Evolutionary conservation across 805 yeast species (phyloP), one percentile per base, ranked within the genome.

Genomic region (Komagataella pastoris): DNA sequence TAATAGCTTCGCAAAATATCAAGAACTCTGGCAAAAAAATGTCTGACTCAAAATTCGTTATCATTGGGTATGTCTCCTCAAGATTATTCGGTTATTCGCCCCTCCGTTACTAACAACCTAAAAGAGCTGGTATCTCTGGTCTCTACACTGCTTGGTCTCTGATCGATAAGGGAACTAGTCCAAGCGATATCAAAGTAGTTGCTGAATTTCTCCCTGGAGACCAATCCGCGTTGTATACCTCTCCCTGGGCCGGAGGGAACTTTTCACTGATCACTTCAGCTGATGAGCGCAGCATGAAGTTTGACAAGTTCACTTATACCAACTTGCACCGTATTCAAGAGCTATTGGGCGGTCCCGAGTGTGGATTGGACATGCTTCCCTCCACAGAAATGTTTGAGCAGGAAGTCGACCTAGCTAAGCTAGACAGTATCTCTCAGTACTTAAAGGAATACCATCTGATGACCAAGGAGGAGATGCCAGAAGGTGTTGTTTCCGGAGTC

Each of bases 201-300:
- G 91, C 87, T 6, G 77, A 83, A 59, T 76, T 74, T 57, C 64
- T 82, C 44, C 95, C 95, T 2, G 95, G 95, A 3, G 95, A 87
- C 59, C 83, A 79, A 56, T 80, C 88, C 3, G 77, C 77, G 53
- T 71, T 77, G 49, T 87, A 83, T 63, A 81, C 95, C 1, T 83
- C 90, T 0, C 95, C 95, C 0, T 83, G 84, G 77, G 95, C 95
- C 0, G 84, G 84, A 23, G 83, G 80, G 6, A 79, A 79, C 60
- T 79, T 78, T 59, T 74, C 81, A 2, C 70, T 77, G 54, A 81
- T 83, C 48, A 75, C 86, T 0, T 85, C 81, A 2, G 72, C 74
- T 54, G 85, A 81, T 56, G 63, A 63, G 2, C 70, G 66, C n/a
- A 70, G 77, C 0, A 58, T 81, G 50, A 61, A 60, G 3, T 80